Evolutionary conservation across 2,329 filamentous ascomycete species (phyloP).

Genomic region (Penicillium occitanis): DNA sequence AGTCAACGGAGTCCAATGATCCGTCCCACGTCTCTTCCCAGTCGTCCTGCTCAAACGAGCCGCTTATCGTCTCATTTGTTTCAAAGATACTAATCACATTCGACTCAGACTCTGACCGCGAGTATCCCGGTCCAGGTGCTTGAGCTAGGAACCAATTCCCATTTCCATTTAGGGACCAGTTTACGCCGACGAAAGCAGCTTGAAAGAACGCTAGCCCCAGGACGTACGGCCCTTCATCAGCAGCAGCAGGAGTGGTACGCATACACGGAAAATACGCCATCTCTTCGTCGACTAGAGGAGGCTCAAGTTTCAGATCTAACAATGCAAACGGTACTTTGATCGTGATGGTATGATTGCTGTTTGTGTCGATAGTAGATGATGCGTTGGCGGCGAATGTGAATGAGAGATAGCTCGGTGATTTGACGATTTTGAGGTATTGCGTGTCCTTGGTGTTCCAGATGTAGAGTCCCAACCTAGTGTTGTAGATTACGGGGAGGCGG

Average conservation of each 20-base stretch:
- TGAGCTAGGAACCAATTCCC: not conserved
- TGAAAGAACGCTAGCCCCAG: not conserved
- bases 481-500: not conserved
- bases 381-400: not conserved
- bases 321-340: not conserved
- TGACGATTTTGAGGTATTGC: not conserved
- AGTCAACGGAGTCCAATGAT: not conserved
- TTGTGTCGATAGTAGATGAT: not conserved
- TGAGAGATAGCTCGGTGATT: not conserved
- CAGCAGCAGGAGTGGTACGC: not conserved
- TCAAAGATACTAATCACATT: not conserved
- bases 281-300: not conserved
- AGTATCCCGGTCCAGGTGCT: not conserved
- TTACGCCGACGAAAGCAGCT: not conserved
- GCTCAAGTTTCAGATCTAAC: not conserved
- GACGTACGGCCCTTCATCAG: not conserved
- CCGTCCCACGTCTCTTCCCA: not conserved
- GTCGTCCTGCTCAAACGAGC: not conserved
- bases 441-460: not conserved
- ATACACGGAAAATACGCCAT: not conserved
- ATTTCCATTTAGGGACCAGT: not conserved
- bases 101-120: not conserved
- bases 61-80: not conserved
- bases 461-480: not conserved
- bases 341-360: not conserved